These are phyloP conservation scores for Beauveria rudraprayagi DNA, from an alignment of 2,329 filamentous ascomycete species.

Conservation along the genomic window DNA sequence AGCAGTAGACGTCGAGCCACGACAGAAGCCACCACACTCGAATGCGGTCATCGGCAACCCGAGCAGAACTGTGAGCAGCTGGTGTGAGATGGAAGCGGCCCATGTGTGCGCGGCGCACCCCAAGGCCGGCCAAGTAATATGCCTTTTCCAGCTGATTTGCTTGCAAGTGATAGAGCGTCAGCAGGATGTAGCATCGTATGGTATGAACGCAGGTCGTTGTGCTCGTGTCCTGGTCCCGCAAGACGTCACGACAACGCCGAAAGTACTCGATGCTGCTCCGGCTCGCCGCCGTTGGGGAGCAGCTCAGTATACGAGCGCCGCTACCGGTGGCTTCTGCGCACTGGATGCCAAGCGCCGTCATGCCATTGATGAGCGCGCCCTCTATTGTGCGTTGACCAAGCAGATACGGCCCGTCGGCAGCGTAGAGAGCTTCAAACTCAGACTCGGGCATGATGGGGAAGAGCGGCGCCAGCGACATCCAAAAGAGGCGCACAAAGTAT, in stretches of 20 bases:
- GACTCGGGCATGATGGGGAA: background rate
- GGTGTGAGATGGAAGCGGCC: background rate
- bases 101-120: background rate
- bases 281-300: background rate
- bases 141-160: background rate
- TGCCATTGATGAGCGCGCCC: background rate
- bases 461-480: background rate
- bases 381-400: background rate
- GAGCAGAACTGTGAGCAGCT: background rate
- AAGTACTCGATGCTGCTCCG: background rate
- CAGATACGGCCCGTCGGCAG: background rate
- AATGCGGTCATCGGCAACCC: background rate
- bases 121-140: background rate
- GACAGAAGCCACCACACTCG: background rate
- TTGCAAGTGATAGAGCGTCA: background rate
- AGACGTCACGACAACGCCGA: background rate
- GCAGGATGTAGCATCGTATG: background rate
- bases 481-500: background rate
- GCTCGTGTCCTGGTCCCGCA: background rate
- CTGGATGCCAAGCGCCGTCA: background rate
- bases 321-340: background rate
- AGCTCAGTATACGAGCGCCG: background rate
- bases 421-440: background rate
- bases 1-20: background rate
- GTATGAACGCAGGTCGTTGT: background rate